Percentiles rank a stretch among this genome's conserved stretches.
phyloP scores from a whole-genome alignment of 768 basidiomycete species.

The Tulasnella sp. region DNA sequence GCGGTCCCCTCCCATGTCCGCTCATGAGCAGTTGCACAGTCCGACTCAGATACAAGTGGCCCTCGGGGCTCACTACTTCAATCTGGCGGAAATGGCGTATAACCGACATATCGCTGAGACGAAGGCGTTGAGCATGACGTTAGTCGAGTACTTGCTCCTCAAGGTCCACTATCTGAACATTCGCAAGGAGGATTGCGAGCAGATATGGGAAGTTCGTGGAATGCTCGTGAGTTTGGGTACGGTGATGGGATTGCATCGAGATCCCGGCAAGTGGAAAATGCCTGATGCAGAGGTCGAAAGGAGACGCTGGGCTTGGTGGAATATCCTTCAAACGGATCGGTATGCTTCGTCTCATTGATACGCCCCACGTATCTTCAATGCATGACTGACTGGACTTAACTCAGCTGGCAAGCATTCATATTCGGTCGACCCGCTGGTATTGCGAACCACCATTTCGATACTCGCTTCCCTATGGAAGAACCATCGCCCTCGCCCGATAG shows the following conservation, averaged over 20 bases:
- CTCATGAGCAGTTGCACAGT: too few relatives aligned
- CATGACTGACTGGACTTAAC: too few relatives aligned
- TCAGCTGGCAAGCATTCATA: conserved; percentile 80
- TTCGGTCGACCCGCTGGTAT: conserved; percentile 70
- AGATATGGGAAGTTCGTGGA: conserved; percentile 66
- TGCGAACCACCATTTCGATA: conserved; percentile 76
- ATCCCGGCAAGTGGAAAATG: conserved; percentile 70
- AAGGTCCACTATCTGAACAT: conserved; percentile 63
- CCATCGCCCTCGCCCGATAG: conserved; percentile 37
- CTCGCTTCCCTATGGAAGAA: conserved; percentile 58
- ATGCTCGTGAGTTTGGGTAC: conserved; percentile 64
- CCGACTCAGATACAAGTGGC: conserved; percentile 47
- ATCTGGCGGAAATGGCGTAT: conserved; percentile 32
- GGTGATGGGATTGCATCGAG: conserved; percentile 78
- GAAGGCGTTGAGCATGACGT: conserved; percentile 54
- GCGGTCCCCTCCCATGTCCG: not conserved
- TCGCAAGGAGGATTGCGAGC: conserved; percentile 65
- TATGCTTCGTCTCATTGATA: too few relatives aligned
- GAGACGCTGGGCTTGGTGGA: conserved; percentile 86
- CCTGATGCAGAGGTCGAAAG: conserved; percentile 56
- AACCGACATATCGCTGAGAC: conserved; percentile 46
- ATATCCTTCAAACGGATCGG: conserved; percentile 72
- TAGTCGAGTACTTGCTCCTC: conserved; percentile 63
- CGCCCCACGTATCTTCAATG: too few relatives aligned
- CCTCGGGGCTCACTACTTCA: conserved; percentile 55